These are phyloP conservation scores for Malus hybrid DNA, from an alignment of 331 rosid species.

Conservation along the genomic window DNA sequence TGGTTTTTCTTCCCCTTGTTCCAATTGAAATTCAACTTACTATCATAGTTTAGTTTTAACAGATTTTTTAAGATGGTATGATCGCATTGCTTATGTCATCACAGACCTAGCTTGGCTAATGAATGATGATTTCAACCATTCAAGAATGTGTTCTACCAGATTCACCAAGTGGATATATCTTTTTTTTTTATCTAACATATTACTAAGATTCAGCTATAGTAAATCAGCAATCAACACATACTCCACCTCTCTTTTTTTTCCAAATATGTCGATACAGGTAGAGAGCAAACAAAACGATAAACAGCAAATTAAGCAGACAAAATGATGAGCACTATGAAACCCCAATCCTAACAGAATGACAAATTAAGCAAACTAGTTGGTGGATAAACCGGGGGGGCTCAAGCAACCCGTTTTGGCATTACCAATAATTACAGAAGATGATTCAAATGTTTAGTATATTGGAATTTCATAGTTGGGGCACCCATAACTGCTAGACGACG, in stretches of 20 bases:
- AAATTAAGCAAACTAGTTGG: not conserved
- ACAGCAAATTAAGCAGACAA: not conserved
- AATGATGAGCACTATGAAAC: not conserved
- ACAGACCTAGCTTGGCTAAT: not conserved
- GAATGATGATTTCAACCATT: not conserved
- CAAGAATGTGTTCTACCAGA: not conserved
- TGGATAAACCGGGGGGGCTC: not conserved
- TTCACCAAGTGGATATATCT: not conserved
- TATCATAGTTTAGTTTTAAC: not conserved
- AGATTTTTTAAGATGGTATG: not conserved
- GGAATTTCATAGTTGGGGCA: not conserved
- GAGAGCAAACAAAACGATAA: not conserved
- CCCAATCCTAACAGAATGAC: not conserved
- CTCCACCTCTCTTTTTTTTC: not conserved
- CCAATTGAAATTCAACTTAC: not conserved
- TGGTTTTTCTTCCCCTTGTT: not conserved
- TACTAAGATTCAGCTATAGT: not conserved
- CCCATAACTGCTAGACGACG: not conserved
- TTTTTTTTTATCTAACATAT: not conserved
- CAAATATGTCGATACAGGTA: not conserved
- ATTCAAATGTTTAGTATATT: not conserved
- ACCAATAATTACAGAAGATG: not conserved
- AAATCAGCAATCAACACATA: not conserved
- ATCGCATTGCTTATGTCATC: not conserved
- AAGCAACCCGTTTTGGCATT: not conserved